Evolutionary conservation across 768 basidiomycete species (phyloP).

Genomic region (Tulasnella sp.): DNA sequence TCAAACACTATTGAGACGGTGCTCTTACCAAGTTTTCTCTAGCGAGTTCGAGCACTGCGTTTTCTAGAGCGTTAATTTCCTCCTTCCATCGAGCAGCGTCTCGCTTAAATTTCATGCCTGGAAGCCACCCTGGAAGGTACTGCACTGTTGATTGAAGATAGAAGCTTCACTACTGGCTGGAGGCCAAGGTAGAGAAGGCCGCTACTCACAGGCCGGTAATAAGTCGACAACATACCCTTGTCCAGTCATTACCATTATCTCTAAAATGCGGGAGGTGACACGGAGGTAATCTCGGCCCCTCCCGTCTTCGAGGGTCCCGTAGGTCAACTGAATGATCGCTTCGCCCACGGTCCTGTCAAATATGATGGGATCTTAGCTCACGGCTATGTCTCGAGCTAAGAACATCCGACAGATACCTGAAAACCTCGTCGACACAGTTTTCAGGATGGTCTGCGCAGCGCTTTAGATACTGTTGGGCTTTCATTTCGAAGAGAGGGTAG

Average conservation of each 20-base stretch:
- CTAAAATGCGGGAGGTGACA: neutral
- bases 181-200: too few species aligned
- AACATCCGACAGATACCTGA: neutral
- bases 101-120: constrained; percentile 19
- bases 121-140: constrained; percentile 26
- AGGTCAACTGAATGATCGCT: neutral
- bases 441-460: neutral
- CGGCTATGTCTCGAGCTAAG: neutral
- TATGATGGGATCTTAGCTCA: neutral
- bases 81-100: neutral
- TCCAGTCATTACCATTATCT: neutral
- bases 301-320: neutral
- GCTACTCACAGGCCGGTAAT: constrained; percentile 17
- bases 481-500: neutral
- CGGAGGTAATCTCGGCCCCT: neutral
- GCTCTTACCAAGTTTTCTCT: neutral
- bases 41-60: neutral
- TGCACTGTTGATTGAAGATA: neutral
- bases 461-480: neutral
- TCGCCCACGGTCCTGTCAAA: neutral
- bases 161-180: neutral
- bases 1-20: too few species aligned
- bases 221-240: constrained; percentile 17
- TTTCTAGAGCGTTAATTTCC: neutral
- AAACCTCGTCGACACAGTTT: neutral